Evolutionary conservation across 139 green algal genomes (phyloP).

Genomic region (Coelastrella sp.): DNA sequence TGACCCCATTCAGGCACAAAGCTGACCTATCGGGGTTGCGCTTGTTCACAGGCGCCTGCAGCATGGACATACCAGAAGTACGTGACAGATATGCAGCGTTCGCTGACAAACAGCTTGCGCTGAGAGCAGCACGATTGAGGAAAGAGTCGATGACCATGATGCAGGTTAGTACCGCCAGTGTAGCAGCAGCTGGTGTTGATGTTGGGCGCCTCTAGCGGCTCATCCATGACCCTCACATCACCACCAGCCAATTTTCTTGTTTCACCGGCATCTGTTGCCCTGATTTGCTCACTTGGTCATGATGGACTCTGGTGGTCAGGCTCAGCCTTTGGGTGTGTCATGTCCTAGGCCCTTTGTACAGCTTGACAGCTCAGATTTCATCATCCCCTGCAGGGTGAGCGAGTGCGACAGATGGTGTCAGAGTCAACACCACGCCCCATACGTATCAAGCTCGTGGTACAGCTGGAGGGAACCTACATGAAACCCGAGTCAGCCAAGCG

Average conservation of each 20-base stretch:
- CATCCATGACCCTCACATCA: too few relatives aligned
- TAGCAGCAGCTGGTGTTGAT: too few relatives aligned
- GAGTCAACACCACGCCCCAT: slow-evolving; percentile 24
- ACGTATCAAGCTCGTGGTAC: slow-evolving; percentile 35
- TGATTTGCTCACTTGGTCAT: too few relatives aligned
- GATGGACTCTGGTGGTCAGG: too few relatives aligned
- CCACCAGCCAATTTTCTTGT: too few relatives aligned
- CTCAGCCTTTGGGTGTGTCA: too few relatives aligned
- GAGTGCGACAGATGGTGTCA: slow-evolving; percentile 17
- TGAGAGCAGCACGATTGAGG: not conserved
- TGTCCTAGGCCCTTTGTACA: too few relatives aligned
- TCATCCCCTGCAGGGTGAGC: slow-evolving; percentile 30
- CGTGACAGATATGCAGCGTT: not conserved
- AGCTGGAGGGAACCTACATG: slow-evolving; percentile 29
- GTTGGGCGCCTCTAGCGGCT: too few relatives aligned
- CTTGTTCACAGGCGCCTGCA: slow-evolving; percentile 18
- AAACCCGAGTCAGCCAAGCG: not conserved
- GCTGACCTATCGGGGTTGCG: not conserved
- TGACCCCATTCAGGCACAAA: too few relatives aligned
- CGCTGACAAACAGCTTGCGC: not conserved
- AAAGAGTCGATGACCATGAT: slow-evolving; percentile 7
- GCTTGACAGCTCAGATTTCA: too few relatives aligned
- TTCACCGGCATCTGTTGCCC: too few relatives aligned
- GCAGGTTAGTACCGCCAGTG: slow-evolving; percentile 9
- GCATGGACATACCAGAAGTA: slow-evolving; percentile 18